Base-by-base conservation (phyloP, 1,139 yeast genomes). In the Blastobotrys elegans region DNA sequence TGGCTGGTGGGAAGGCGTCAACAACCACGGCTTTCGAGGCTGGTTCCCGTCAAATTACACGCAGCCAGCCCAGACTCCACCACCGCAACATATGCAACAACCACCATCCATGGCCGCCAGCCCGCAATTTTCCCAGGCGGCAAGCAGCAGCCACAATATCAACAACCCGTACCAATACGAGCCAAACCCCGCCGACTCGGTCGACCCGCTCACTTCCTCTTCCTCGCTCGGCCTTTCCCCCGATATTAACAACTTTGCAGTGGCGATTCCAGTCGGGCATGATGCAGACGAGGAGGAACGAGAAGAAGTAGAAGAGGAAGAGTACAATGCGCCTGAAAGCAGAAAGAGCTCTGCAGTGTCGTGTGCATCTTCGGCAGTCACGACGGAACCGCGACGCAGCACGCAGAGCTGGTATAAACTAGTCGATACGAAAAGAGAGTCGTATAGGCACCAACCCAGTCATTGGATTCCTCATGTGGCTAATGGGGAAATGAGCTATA, bases 1-100 rank as follows among this genome's bases (percentile, higher is more conserved):
- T 4, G 70, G 70, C 14, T 66, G 69, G 70, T 66, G 70, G 69
- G 67, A 66, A 46, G 70, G 70, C 17, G 54, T 51, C 14, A 53
- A 55, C 26, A 49, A 56, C 20, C 46, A 50, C 24, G 62, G 63
- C 36, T 51, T 50, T 21, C 56, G 65, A 24, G 70, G 69, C 13
- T 66, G 69, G 68, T 66, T 66, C 50, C 70, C 69, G 16, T 59
- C 64, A 27, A 62, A 63, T 42, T 64, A 55, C 50, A 63, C 62
- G 14, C 56, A 52, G 44, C 49, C 53, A 20, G 50, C 59, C 3
- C 30, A 20, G n/a, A 56, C 51, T 43, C 49, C 52, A 22, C 48
- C 59, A 18, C 30, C 34, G 2, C 31, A 4, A 3, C 24, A 35
- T 18, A 6, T 13, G 13, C 18, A 5, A 22, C 40, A 16, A 2